Conservation (phyloP, 495 filamentous ascomycete genomes). For the Schizothecium vesticola region DNA sequence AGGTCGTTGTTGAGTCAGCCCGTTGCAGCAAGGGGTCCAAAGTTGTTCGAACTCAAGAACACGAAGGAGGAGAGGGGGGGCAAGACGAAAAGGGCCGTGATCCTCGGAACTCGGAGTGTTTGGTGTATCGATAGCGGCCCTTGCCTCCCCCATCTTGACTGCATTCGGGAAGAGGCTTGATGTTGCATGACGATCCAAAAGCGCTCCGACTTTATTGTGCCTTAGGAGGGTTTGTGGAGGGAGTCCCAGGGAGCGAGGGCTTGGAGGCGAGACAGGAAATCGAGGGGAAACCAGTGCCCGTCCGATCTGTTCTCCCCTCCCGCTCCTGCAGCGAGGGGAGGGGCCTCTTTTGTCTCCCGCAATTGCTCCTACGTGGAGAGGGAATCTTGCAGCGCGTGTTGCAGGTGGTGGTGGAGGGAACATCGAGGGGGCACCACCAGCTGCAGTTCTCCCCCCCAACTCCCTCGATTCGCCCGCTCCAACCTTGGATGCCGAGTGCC, state of each 20-base stretch:
- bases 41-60: not conserved
- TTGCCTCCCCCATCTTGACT: not conserved
- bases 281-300: not conserved
- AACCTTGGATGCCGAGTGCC: slow-evolving; percentile 3
- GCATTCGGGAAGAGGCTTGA: not conserved
- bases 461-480: slow-evolving; percentile 15
- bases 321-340: not conserved
- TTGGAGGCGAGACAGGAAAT: not conserved
- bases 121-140: not conserved
- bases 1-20: not conserved
- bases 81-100: not conserved
- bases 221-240: not conserved
- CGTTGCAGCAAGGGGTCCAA: not conserved
- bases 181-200: not conserved
- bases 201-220: not conserved
- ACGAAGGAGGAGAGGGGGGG: not conserved
- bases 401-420: slow-evolving; percentile 14
- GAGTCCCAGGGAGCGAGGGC: not conserved
- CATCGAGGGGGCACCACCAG: slow-evolving; percentile 15
- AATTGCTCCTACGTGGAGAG: not conserved
- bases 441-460: not conserved
- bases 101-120: not conserved
- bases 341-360: not conserved
- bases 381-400: slow-evolving; percentile 18
- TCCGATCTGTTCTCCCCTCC: not conserved